Evolutionary conservation across 2,329 filamentous ascomycete species (phyloP).

Genomic region (Talaromyces verruculosus): DNA sequence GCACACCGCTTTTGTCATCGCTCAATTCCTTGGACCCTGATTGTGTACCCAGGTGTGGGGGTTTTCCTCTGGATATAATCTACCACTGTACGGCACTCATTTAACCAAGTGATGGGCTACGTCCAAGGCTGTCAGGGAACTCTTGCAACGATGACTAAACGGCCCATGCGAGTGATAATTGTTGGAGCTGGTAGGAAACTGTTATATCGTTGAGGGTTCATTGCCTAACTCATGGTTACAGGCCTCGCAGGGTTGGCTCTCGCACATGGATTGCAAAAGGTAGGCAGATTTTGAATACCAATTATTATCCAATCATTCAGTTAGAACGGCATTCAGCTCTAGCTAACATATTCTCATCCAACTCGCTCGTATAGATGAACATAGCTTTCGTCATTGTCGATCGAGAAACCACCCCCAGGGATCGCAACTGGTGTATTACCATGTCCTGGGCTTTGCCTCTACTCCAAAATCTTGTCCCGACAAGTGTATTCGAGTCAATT

Average conservation of each 20-base stretch:
- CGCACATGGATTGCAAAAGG: slow-evolving; percentile 18
- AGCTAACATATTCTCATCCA: background rate
- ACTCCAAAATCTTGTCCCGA: slow-evolving; percentile 17
- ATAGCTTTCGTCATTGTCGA: slow-evolving; percentile 17
- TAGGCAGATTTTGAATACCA: background rate
- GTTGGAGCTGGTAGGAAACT: slow-evolving; percentile 13
- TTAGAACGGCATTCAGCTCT: background rate
- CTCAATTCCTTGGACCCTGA: background rate
- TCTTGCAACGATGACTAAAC: background rate
- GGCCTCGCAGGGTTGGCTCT: slow-evolving; percentile 13
- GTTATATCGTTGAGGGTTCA: background rate
- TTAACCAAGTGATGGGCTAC: too few relatives aligned
- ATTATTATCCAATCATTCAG: background rate
- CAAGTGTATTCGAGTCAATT: slow-evolving; percentile 4
- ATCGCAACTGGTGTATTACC: slow-evolving; percentile 18
- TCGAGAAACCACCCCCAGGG: slow-evolving; percentile 14
- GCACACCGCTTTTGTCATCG: background rate
- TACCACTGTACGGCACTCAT: too few relatives aligned
- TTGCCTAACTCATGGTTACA: background rate
- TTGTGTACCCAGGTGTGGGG: background rate
- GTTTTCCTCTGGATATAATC: background rate
- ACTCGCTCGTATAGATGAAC: background rate
- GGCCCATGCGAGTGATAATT: slow-evolving; percentile 17
- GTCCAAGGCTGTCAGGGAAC: background rate
- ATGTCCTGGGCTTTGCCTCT: slow-evolving; percentile 13